phyloP scores from a whole-genome alignment of 2,329 filamentous ascomycete genomes.

The Exophiala xenobiotica region DNA sequence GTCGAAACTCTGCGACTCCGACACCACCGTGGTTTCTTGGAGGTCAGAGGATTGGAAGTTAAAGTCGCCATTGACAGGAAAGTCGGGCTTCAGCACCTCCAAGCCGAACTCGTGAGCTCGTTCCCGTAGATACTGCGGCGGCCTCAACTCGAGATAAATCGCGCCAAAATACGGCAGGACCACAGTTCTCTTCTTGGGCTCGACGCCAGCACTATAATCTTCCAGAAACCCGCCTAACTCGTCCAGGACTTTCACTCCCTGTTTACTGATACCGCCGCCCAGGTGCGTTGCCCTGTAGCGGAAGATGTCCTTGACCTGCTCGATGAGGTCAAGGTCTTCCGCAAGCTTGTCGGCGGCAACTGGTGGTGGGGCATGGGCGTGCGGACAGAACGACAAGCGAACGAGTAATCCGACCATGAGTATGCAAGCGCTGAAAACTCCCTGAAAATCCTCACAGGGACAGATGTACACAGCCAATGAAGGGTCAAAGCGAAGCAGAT shows the following conservation, averaged over 20 bases:
- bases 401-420: constrained; percentile 26
- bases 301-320: constrained; percentile 28
- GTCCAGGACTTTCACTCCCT: constrained; percentile 25
- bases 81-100: too few relatives aligned
- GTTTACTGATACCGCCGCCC: constrained; percentile 26
- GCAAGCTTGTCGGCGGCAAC: constrained; percentile 7
- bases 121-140: constrained; percentile 7
- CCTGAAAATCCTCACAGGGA: constrained; percentile 30
- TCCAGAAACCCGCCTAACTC: constrained; percentile 25
- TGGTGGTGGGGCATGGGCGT: neutral
- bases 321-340: constrained; percentile 24
- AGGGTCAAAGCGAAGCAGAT: constrained; percentile 23
- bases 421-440: constrained; percentile 24
- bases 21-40: neutral
- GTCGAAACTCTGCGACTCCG: neutral
- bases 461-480: constrained; percentile 28
- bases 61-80: neutral
- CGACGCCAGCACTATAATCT: constrained; percentile 8
- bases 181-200: constrained; percentile 18
- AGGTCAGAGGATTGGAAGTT: neutral
- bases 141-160: constrained; percentile 24
- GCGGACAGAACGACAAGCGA: constrained; percentile 10
- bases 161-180: constrained; percentile 29
- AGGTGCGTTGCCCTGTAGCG: constrained; percentile 25
- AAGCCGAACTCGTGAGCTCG: neutral